A percentile compares a stretch with the other conserved stretches of the same genome.
Evolutionary conservation across 2,329 filamentous ascomycete genomes (phyloP).

Genomic region (Verticillium zaregamsianum): DNA sequence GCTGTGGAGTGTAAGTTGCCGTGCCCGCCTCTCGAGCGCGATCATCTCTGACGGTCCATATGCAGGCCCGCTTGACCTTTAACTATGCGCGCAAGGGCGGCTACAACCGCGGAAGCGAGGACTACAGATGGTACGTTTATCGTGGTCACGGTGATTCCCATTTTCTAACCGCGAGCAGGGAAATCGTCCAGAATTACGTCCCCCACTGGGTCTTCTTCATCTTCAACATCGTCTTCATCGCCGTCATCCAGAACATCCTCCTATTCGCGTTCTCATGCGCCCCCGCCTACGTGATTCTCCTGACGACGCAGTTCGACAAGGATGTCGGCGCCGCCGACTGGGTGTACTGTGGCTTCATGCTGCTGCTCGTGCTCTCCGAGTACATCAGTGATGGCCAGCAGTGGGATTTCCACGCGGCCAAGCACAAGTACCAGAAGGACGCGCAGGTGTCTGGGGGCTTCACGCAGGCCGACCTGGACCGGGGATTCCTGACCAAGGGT

Average conservation of each 20-base stretch:
- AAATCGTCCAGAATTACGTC: conserved; percentile 62
- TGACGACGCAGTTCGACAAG: conserved; percentile 62
- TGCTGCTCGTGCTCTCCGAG: conserved; percentile 58
- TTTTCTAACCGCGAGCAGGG: not conserved
- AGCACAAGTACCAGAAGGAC: conserved; percentile 67
- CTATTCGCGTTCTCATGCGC: conserved; percentile 70
- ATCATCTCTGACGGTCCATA: conserved; percentile 12
- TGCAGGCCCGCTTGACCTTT: conserved; percentile 74
- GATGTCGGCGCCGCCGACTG: conserved; percentile 40
- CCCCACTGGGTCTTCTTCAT: conserved; percentile 68
- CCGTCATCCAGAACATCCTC: conserved; percentile 75
- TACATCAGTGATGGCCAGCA: conserved; percentile 88
- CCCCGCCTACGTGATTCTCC: conserved; percentile 78
- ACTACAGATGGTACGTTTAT: conserved; percentile 72
- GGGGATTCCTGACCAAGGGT: conserved; percentile 81
- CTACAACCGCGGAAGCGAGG: conserved; percentile 83
- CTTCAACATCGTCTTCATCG: conserved; percentile 88
- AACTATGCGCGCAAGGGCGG: conserved; percentile 98
- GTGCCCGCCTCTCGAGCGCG: not conserved
- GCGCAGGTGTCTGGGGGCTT: conserved; percentile 65
- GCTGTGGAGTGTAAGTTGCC: conserved; percentile 70
- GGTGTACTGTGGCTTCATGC: conserved; percentile 39
- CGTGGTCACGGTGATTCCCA: not conserved
- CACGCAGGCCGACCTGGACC: conserved; percentile 73
- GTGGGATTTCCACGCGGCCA: conserved; percentile 84